phyloP scores from a whole-genome alignment of 2,329 filamentous ascomycete species.

The Neonectria hederae region DNA sequence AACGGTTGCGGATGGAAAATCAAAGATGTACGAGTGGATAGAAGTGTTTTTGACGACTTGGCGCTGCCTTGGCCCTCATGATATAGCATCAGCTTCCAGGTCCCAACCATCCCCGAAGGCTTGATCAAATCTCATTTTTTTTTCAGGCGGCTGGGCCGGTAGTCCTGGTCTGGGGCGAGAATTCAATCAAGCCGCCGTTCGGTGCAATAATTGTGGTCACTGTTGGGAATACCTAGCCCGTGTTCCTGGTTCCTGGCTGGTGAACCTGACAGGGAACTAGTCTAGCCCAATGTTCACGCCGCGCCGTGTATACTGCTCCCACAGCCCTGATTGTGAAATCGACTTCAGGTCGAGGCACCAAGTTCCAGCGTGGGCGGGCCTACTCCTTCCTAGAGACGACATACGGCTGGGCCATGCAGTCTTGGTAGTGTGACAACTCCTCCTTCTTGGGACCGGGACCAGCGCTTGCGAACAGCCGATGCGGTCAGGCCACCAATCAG shows the following conservation, averaged over 20 bases:
- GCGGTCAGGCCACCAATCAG: neutral
- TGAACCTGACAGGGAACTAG: constrained; percentile 16
- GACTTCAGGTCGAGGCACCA: neutral
- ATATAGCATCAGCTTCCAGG: constrained; percentile 2
- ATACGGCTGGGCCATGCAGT: neutral
- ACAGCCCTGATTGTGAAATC: neutral
- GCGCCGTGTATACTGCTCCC: neutral
- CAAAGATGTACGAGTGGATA: constrained; percentile 10
- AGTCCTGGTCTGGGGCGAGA: neutral
- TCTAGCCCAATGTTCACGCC: neutral
- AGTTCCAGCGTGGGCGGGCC: neutral
- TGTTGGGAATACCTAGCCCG: constrained; percentile 6
- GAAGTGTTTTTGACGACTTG: neutral
- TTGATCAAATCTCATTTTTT: constrained; percentile 5
- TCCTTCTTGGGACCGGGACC: neutral
- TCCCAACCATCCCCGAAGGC: neutral
- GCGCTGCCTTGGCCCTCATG: constrained; percentile 9
- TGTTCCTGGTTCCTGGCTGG: constrained; percentile 5
- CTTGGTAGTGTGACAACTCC: neutral
- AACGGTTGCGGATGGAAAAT: constrained; percentile 11
- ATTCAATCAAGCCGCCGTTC: neutral
- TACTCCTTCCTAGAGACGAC: neutral
- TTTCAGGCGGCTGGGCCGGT: neutral
- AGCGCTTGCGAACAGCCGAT: neutral
- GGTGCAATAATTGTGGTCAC: constrained; percentile 7